phyloP scores from a whole-genome alignment of 768 basidiomycete species.

The Russula sp. region DNA sequence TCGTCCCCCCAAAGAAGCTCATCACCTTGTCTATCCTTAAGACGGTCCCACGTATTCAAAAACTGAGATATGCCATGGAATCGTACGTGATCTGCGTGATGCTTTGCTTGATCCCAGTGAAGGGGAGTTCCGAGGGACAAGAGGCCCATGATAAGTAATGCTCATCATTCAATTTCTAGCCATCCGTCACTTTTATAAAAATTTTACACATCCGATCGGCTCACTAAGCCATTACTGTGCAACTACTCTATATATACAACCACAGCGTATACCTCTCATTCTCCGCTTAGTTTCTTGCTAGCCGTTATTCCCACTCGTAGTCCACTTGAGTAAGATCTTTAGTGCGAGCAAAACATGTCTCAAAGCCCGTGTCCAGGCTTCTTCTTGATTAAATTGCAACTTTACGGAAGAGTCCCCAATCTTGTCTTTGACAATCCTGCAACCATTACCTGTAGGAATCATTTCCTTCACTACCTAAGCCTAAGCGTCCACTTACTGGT shows the following conservation, averaged over 20 bases:
- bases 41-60: conserved; percentile 83
- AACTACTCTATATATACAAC: too few relatives aligned
- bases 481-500: conserved; percentile 58
- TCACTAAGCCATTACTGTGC: conserved; percentile 9
- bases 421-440: conserved; percentile 80
- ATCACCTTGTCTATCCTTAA: conserved; percentile 88
- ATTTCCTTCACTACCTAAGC: neutral
- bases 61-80: conserved; percentile 94
- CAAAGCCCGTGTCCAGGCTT: conserved; percentile 91
- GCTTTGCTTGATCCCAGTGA: conserved; percentile 83
- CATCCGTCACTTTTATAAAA: neutral
- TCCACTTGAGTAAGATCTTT: conserved; percentile 84
- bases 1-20: conserved; percentile 98
- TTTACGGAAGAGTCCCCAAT: conserved; percentile 95
- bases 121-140: conserved; percentile 90
- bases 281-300: conserved; percentile 29
- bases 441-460: neutral
- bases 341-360: conserved; percentile 86
- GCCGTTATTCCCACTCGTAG: conserved; percentile 69
- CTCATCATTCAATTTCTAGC: neutral
- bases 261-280: too few relatives aligned
- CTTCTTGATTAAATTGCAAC: conserved; percentile 91
- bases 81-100: conserved; percentile 84
- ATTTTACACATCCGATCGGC: neutral
- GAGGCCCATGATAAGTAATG: conserved; percentile 65